Percentiles rank a stretch among this genome's conserved stretches.
These are phyloP conservation scores for Centaurea solstitialis DNA, from an alignment of 129 eudicot genomes.

Conservation along the genomic window DNA sequence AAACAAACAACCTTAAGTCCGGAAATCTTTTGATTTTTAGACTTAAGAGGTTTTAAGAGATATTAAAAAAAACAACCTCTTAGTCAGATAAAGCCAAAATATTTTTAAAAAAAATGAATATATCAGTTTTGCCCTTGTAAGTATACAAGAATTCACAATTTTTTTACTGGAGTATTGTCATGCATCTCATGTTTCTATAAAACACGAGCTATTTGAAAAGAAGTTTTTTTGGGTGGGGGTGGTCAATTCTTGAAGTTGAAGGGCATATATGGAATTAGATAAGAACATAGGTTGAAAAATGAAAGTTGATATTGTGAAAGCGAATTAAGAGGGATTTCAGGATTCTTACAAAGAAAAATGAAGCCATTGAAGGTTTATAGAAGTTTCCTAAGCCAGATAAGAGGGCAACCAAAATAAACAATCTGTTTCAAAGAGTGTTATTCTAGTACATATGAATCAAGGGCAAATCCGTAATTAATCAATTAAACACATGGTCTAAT, in stretches of 20 bases:
- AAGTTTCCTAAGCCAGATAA: constrained; percentile 46
- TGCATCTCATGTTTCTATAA: neutral
- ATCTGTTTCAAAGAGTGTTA: constrained; percentile 7
- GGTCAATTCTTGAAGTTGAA: neutral
- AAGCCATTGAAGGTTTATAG: constrained; percentile 23
- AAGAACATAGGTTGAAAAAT: neutral
- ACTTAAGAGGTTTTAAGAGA: too few relatives aligned
- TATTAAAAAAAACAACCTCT: too few relatives aligned
- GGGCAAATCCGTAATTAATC: constrained; percentile 7
- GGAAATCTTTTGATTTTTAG: too few relatives aligned
- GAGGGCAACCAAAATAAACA: constrained; percentile 9
- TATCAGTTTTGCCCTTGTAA: neutral
- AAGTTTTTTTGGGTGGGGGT: neutral
- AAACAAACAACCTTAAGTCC: too few relatives aligned
- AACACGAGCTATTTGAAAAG: neutral
- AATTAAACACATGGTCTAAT: neutral
- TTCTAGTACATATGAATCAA: constrained; percentile 24
- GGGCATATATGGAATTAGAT: constrained; percentile 10
- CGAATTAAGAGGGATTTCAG: constrained; percentile 27
- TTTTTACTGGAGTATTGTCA: neutral
- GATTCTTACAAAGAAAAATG: constrained; percentile 22
- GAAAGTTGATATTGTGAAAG: neutral
- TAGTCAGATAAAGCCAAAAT: neutral
- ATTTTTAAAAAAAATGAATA: neutral
- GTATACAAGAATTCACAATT: neutral